Percentiles rank a stretch among this genome's conserved stretches.
Conservation (phyloP, 345 rosid species). For the Salix koriyanagi region DNA sequence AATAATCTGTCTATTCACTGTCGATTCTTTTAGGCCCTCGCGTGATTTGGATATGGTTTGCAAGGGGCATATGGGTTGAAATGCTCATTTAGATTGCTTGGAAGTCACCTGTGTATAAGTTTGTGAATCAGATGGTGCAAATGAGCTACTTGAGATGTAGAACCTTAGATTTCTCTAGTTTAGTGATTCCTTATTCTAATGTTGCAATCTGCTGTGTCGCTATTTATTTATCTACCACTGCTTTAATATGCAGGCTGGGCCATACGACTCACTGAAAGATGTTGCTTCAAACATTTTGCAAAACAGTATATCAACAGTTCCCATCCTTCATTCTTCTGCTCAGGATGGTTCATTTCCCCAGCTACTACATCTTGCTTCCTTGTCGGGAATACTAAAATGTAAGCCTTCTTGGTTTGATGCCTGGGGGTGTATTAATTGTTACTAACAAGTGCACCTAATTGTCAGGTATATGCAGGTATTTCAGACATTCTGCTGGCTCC, state of each 20-base stretch:
- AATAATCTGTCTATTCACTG: neutral
- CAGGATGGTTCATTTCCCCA: slow-evolving; percentile 66
- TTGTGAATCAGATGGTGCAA: neutral
- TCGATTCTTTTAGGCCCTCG: neutral
- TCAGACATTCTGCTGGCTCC: slow-evolving; percentile 76
- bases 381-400: slow-evolving; percentile 91
- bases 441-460: slow-evolving; percentile 25
- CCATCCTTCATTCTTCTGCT: slow-evolving; percentile 54
- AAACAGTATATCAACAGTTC: slow-evolving; percentile 71
- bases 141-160: neutral
- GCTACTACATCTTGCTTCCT: slow-evolving; percentile 87
- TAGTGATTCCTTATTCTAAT: neutral
- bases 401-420: slow-evolving; percentile 26
- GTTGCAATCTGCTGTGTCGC: neutral
- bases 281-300: slow-evolving; percentile 77
- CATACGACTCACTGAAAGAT: slow-evolving; percentile 79
- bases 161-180: neutral
- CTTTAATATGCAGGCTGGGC: slow-evolving; percentile 67
- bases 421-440: slow-evolving; percentile 8
- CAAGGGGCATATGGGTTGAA: neutral
- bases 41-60: neutral
- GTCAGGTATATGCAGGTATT: slow-evolving; percentile 92
- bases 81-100: neutral
- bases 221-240: neutral
- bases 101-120: neutral